A percentile compares a stretch with the other conserved stretches of the same genome.
phyloP scores from a whole-genome alignment of 2,329 filamentous ascomycete genomes.

The Neopestalotiopsis clavispora region DNA sequence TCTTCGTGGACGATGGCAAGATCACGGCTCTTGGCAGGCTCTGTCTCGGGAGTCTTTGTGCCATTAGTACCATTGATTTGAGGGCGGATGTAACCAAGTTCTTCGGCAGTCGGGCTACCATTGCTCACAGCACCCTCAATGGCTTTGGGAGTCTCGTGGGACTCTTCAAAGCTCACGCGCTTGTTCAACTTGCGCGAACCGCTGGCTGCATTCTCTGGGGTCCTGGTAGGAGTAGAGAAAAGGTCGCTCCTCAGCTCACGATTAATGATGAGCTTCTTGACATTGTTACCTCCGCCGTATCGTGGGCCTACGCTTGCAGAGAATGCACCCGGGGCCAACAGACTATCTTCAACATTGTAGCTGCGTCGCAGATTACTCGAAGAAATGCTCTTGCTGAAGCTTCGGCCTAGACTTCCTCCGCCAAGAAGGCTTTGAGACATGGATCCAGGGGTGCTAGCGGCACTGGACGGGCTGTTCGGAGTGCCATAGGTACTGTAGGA shows the following conservation, averaged over 20 bases:
- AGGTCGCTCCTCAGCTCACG: constrained; percentile 79
- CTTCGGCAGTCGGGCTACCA: constrained; percentile 59
- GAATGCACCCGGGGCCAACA: constrained; percentile 85
- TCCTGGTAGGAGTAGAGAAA: constrained; percentile 65
- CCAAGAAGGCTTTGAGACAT: constrained; percentile 69
- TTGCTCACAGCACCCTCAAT: constrained; percentile 48
- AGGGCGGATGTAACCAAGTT: constrained; percentile 65
- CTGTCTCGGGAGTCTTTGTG: constrained; percentile 65
- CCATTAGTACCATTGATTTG: constrained; percentile 47
- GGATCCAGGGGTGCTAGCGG: constrained; percentile 70
- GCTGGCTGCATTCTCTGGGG: constrained; percentile 46
- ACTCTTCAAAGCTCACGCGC: constrained; percentile 87
- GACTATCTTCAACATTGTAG: constrained; percentile 83
- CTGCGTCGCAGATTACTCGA: constrained; percentile 83
- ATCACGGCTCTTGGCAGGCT: constrained; percentile 75
- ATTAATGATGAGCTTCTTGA: constrained; percentile 94
- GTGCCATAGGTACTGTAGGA: constrained; percentile 92
- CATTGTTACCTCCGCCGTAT: constrained; percentile 69
- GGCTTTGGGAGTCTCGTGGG: constrained; percentile 50
- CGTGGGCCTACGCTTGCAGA: constrained; percentile 69
- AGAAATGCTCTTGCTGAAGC: constrained; percentile 85
- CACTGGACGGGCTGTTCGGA: constrained; percentile 72
- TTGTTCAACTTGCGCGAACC: constrained; percentile 70
- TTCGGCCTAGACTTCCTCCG: constrained; percentile 70
- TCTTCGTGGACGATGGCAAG: constrained; percentile 81